Base-by-base conservation (phyloP, 176 grass and related monocot species). In the Oryza meridionalis region DNA sequence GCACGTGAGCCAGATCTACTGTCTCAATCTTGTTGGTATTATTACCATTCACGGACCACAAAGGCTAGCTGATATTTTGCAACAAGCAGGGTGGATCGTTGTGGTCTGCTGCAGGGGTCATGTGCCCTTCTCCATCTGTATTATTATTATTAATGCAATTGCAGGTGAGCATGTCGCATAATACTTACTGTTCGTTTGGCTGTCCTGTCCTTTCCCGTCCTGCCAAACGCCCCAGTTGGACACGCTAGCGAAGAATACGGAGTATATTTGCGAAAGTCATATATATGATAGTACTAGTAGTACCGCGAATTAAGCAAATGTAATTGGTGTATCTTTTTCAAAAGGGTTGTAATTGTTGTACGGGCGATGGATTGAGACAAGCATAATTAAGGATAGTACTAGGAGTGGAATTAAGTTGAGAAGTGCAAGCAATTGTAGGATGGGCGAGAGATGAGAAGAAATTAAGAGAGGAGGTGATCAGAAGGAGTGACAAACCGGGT, bases 401-500 rank as follows among this genome's bases (percentile, higher is more conserved):
- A 53, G 17, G 3, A 53, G 50, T 47, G 45, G 45, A 47, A 31
- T 31, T 2, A 31, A 13, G 45, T 47, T 13, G 35, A 37, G 12
- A 47, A 47, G 45, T 53, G 50, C 16, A 53, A 16, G 16, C 50
- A 19, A 17, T 53, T 17, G 0, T 53, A 53, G 50, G 15, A 16
- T 15, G 13, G 13, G 47, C 47, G 15, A 51, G 16, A 7, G 43
- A 40, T 7, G 21, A 76, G 49, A 44, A 12, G 25, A 49, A 43
- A 43, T 7, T 9, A 40, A 40, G 38, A 40, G 38, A 40, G 38
- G 38, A 1, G 38, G 38, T 40, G 33, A 19, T 74, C 5, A 1
- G 70, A 42, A 81, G 42, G 64, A 24, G 38, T 45, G 25, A 87
- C 89, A 82, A 9, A 98, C 95, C 82, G 95, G 95, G 43, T 94